Evolutionary conservation across 2,329 filamentous ascomycete genomes (phyloP).

Genomic region (Arthrinium phaeospermum): DNA sequence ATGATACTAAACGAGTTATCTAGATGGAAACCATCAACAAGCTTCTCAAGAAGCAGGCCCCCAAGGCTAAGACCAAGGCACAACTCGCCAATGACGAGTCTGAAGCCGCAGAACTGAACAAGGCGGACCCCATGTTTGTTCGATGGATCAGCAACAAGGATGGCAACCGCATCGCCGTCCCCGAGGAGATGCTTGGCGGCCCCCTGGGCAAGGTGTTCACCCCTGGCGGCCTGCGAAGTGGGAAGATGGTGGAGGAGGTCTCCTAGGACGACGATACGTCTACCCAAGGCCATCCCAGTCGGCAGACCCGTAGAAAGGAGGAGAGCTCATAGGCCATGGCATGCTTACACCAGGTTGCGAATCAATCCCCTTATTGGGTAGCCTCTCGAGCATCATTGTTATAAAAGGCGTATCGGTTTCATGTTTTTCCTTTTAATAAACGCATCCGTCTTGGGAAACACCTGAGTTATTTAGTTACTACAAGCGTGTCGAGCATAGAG

Average conservation of each 20-base stretch:
- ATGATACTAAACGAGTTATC: conserved; percentile 18
- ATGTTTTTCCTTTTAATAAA: not conserved
- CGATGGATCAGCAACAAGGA: conserved; percentile 74
- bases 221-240: conserved; percentile 36
- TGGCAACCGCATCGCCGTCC: conserved; percentile 68
- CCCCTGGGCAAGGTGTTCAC: conserved; percentile 67
- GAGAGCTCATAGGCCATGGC: not conserved
- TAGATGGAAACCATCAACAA: conserved; percentile 93
- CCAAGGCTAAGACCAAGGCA: conserved; percentile 69
- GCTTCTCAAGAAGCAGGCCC: conserved; percentile 83
- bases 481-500: not conserved
- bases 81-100: conserved; percentile 54
- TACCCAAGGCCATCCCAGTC: not conserved
- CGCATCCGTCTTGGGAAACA: not conserved
- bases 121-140: conserved; percentile 66
- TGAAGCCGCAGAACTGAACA: conserved; percentile 50
- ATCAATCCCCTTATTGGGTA: not conserved
- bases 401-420: not conserved
- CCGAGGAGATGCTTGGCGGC: conserved; percentile 69
- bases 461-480: not conserved
- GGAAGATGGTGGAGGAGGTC: conserved; percentile 63
- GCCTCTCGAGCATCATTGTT: not conserved
- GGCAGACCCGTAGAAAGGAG: too few species aligned
- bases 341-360: not conserved
- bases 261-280: conserved; percentile 37